Evolutionary conservation across 495 filamentous ascomycete species (phyloP).

Genomic region (Tuber umbilicatum): DNA sequence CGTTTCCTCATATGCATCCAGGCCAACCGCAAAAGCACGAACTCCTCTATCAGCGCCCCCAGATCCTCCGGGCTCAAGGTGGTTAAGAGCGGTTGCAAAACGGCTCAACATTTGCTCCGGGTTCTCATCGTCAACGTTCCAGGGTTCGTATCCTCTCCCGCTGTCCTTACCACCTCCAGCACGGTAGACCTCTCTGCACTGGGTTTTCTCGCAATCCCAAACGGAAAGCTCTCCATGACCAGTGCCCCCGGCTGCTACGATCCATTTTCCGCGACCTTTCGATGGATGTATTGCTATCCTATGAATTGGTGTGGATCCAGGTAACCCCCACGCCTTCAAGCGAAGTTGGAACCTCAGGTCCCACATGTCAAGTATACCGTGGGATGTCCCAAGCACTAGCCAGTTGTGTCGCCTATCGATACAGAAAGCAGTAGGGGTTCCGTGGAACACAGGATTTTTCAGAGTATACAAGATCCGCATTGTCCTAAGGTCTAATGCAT

Average conservation of each 20-base stretch:
- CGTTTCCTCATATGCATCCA: slow-evolving; percentile 47
- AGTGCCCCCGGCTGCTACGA: slow-evolving; percentile 84
- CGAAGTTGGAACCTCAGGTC: slow-evolving; percentile 87
- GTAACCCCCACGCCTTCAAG: slow-evolving; percentile 81
- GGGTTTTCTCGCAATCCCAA: slow-evolving; percentile 88
- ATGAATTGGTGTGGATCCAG: slow-evolving; percentile 74
- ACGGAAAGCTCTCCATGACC: slow-evolving; percentile 84
- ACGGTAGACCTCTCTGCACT: slow-evolving; percentile 84
- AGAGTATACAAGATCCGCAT: slow-evolving; percentile 77
- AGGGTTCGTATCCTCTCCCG: slow-evolving; percentile 69
- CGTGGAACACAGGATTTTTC: slow-evolving; percentile 87
- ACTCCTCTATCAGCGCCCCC: slow-evolving; percentile 53
- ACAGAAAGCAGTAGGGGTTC: slow-evolving; percentile 87
- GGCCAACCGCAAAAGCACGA: slow-evolving; percentile 53
- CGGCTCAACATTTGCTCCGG: slow-evolving; percentile 82
- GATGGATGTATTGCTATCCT: slow-evolving; percentile 69
- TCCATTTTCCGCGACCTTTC: slow-evolving; percentile 67
- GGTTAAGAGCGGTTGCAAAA: slow-evolving; percentile 67
- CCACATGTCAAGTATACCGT: slow-evolving; percentile 91
- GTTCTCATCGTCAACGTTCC: slow-evolving; percentile 83
- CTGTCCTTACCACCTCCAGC: slow-evolving; percentile 53
- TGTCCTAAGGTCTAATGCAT: slow-evolving; percentile 79
- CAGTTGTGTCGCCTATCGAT: slow-evolving; percentile 76
- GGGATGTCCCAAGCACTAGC: slow-evolving; percentile 84
- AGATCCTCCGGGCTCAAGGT: slow-evolving; percentile 43